These are phyloP conservation scores for Chlorella vulgaris DNA, from an alignment of 139 green algal genomes.

Conservation along the genomic window DNA sequence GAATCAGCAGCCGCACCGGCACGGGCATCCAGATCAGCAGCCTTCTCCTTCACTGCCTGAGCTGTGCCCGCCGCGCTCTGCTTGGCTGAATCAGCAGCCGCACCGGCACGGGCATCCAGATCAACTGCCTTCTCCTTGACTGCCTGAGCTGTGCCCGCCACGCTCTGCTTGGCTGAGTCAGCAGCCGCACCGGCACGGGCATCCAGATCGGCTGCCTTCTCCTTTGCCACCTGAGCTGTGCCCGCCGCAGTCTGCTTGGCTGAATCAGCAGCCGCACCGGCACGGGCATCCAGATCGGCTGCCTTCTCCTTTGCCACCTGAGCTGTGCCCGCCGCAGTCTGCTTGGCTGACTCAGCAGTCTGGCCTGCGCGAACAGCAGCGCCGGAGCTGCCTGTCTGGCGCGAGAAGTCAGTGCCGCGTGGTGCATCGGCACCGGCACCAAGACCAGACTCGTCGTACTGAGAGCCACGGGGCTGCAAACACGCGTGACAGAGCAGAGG, in stretches of 20 bases:
- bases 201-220: background rate
- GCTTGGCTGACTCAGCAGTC: background rate
- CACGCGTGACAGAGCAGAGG: background rate
- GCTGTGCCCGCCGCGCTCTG: background rate
- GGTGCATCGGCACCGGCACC: background rate
- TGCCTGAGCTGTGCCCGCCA: background rate
- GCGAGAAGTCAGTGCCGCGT: background rate
- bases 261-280: too few species aligned
- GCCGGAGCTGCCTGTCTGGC: background rate
- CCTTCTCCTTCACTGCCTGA: background rate
- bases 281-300: too few species aligned
- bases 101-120: background rate
- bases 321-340: background rate
- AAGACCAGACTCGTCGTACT: constrained; percentile 10
- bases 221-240: background rate
- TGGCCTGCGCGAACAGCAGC: background rate
- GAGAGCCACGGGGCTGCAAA: background rate
- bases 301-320: background rate
- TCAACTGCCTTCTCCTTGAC: background rate
- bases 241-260: background rate
- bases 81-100: background rate
- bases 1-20: too few species aligned
- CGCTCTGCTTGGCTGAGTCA: background rate
- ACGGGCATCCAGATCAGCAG: too few species aligned
- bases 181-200: background rate